Evolutionary conservation across 176 grass and related monocot species (phyloP), one percentile per base, ranked within the genome.

Genomic region (Hyparrhenia diplandra): DNA sequence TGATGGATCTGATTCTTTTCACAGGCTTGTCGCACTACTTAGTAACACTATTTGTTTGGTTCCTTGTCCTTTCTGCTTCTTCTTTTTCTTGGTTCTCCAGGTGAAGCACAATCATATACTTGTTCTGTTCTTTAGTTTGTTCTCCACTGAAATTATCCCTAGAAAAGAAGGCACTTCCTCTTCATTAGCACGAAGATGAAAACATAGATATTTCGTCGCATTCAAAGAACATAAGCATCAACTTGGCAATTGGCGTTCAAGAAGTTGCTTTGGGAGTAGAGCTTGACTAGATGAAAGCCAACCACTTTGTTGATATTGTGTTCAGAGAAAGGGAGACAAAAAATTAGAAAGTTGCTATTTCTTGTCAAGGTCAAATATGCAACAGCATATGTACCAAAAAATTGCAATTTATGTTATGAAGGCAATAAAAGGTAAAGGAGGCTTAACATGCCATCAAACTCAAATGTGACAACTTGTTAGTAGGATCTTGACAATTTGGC

Each of bases 61-160:
- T 67, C 36, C 69, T 86, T 75, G 36, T 74, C 69, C 20, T 74
- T 86, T 67, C 68, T 79, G 42, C 57, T 73, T 79, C 74, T 71
- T 37, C 27, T 20, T 75, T 86, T 86, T 74, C 45, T 67, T 67
- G 13, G 61, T 74, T 71, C 45, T 74, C 80, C 80, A 66, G 40
- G 67, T 69, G 69, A 79, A 63, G 81, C 60, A 80, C 62, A 40
- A 67, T 73, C 28, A 71, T 66, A 88, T 80, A 64, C 36, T 67
- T 68, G 40, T 84, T 84, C 81, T 49, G 43, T 75, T 21, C 78
- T 81, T 81, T 61, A 74, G 41, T 80, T 79, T 74, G 76, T 88
- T 88, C 87, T 74, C 76, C 81, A 88, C 61, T 84, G 18, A 79
- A 36, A 79, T 84, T 74, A 74, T 88, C 81, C 61, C 69, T 84